phyloP scores from a whole-genome alignment of 345 rosid genomes.

The Eucalyptus regnans region DNA sequence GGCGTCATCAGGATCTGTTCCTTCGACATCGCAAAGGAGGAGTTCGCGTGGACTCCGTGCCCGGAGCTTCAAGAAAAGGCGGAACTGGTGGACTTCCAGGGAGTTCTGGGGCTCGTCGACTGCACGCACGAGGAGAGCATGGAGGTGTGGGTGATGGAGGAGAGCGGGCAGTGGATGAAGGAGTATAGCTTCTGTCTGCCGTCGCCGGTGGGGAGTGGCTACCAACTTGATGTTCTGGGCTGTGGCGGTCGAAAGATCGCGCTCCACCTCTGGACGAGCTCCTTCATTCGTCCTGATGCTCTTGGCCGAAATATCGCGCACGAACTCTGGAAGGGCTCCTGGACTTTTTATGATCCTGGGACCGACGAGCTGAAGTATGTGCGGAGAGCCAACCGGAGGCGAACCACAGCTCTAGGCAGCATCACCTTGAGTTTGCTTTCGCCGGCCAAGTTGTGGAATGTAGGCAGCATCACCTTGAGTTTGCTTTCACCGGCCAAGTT shows the following conservation, averaged over 20 bases:
- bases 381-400: not conserved
- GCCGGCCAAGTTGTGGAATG: not conserved
- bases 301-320: no score
- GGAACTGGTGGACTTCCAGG: not conserved
- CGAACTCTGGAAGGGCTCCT: not conserved
- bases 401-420: not conserved
- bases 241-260: not conserved
- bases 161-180: not conserved
- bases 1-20: not conserved
- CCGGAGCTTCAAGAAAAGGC: not conserved
- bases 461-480: not conserved
- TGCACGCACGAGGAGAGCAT: not conserved
- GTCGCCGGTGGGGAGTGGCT: not conserved
- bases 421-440: not conserved
- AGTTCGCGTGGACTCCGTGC: not conserved
- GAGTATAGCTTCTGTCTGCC: not conserved
- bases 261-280: not conserved
- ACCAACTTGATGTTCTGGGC: not conserved
- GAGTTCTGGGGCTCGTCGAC: not conserved
- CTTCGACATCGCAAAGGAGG: not conserved
- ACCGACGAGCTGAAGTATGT: not conserved
- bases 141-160: not conserved
- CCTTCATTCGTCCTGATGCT: no score
- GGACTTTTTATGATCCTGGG: not conserved
- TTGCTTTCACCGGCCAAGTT: not conserved